These are phyloP conservation scores for Blastobotrys terrestris DNA, from an alignment of 805 yeast species.

Conservation along the genomic window DNA sequence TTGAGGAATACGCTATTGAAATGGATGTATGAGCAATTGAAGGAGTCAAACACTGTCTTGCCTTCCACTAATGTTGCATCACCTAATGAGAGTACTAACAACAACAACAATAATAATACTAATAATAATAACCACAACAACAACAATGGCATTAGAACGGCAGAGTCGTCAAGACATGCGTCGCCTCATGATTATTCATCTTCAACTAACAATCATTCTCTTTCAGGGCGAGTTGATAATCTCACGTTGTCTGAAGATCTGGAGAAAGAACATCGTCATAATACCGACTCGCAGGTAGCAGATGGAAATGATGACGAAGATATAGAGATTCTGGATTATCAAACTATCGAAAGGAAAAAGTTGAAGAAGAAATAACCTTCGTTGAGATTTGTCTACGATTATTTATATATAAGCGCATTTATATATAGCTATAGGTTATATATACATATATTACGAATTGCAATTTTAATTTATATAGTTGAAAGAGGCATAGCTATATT, in stretches of 20 bases:
- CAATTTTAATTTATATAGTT: too few relatives aligned
- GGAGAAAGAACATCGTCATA: not conserved
- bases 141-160: not conserved
- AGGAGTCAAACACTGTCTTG: not conserved
- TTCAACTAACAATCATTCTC: not conserved
- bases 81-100: not conserved
- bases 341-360: not conserved
- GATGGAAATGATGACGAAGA: not conserved
- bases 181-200: not conserved
- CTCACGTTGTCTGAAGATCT: not conserved
- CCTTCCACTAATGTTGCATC: not conserved
- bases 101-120: not conserved
- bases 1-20: not conserved
- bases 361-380: not conserved
- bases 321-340: not conserved
- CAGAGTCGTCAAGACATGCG: not conserved
- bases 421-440: too few relatives aligned
- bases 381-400: too few relatives aligned
- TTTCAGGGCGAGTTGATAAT: not conserved
- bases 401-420: too few relatives aligned
- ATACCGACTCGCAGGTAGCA: not conserved
- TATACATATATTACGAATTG: too few relatives aligned
- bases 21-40: not conserved
- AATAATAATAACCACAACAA: not conserved
- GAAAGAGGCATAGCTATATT: too few relatives aligned